A percentile compares a stretch with the other conserved stretches of the same genome.
Conservation (phyloP, 1,284 basidiomycete genomes). For the Ceratobasidium sp. region DNA sequence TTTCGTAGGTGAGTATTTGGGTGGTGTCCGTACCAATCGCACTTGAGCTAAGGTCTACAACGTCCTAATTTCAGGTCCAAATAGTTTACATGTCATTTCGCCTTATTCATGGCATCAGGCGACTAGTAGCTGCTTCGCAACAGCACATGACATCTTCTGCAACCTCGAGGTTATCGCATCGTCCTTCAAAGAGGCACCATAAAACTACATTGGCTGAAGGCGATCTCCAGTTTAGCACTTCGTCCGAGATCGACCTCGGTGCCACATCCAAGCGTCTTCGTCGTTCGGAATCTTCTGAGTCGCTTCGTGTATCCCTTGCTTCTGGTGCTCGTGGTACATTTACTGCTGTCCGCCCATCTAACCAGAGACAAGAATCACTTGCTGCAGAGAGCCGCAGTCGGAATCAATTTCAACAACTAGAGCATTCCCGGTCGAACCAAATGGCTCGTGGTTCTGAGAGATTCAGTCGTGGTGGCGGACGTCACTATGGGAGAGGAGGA, state of each 20-base stretch:
- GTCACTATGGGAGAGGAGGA: constrained; percentile 6
- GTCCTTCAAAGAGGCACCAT: constrained; percentile 26
- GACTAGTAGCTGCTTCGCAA: constrained; percentile 17
- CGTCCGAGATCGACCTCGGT: background rate
- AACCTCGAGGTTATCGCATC: constrained; percentile 14
- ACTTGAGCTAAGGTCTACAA: background rate
- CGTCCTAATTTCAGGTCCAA: constrained; percentile 20
- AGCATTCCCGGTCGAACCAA: background rate
- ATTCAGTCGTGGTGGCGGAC: constrained; percentile 1
- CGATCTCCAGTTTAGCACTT: constrained; percentile 3
- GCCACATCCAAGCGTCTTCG: constrained; percentile 20
- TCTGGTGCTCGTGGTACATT: background rate
- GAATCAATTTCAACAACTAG: constrained; percentile 48
- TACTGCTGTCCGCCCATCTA: background rate
- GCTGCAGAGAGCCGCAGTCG: constrained; percentile 50
- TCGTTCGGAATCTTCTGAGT: constrained; percentile 32
- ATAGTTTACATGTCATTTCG: constrained; percentile 30
- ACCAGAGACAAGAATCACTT: background rate
- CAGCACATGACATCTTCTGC: constrained; percentile 25
- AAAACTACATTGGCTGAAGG: constrained; percentile 11
- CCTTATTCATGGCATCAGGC: constrained; percentile 28
- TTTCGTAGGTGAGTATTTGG: background rate
- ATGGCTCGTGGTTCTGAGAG: constrained; percentile 9
- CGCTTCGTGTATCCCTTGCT: constrained; percentile 50
- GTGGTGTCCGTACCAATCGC: background rate